Evolutionary conservation across 805 yeast genomes (phyloP), one percentile per base, ranked within the genome.

Genomic region (Crinitomyces ghanaensis): DNA sequence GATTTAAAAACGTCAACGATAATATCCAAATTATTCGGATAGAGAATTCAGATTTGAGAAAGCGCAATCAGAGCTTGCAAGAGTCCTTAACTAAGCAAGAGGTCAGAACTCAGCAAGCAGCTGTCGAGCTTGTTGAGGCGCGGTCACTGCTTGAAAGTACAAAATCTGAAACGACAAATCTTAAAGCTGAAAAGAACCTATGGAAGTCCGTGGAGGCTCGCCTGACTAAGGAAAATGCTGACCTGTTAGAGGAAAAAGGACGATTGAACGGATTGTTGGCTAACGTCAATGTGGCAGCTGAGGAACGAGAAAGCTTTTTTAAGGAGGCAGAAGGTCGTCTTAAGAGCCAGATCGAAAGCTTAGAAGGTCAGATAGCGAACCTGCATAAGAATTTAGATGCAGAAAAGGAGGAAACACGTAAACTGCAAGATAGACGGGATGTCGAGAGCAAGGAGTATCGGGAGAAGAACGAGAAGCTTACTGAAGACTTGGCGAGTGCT

Each of bases 251-350:
- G 2, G 94, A 84, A 48, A 74, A 71, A 44, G 53, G 66, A 4
- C 65, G 71, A 33, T 57, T 82, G 26, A 74, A 68, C 43, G 65
- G 70, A 3, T 60, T 75, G 37, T 65, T 80, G 6, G 52, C 68
- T 5, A 77, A 68, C 44, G 56, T 82, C 28, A 88, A 81, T 52
- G 48, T 72, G 2, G 49, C 72, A 25, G 72, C 73, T 36, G 63
- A 63, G 33, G 86, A 81, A 48, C 65, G 85, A 34, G 79, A 77
- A 32, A 43, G 54, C 1, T 58, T 70, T 4, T 62, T 68, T 30
- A 49, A 57, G 14, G 76, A 72, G 24, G 48, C 75, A 4, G 63
- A 73, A 14, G 54, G 60, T 9, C 60, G 77, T 26, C 62, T 74
- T 33, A 48, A 65, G 6, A 54, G 60, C 16, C 73, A 72, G 31